These are phyloP conservation scores for Malassezia cuniculi DNA, from an alignment of 1,284 basidiomycete species.

Conservation along the genomic window DNA sequence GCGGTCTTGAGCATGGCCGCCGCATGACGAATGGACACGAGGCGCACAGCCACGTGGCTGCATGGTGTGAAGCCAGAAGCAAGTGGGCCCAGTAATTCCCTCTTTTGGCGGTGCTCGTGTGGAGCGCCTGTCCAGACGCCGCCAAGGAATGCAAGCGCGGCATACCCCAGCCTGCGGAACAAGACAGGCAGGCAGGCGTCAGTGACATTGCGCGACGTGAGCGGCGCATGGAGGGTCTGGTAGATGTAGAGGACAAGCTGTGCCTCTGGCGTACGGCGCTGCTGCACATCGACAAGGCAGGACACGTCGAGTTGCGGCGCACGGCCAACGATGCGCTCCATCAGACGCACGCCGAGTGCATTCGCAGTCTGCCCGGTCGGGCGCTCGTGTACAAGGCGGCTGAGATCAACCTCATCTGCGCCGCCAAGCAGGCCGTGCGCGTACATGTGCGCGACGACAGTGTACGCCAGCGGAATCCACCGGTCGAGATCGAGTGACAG, in stretches of 20 bases:
- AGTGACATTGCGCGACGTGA: background rate
- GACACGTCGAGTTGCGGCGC: constrained; percentile 4
- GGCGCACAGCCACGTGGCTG: constrained; percentile 61
- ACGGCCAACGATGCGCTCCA: too few relatives aligned
- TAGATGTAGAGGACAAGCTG: constrained; percentile 9
- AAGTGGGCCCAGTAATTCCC: too few relatives aligned
- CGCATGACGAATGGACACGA: constrained; percentile 52
- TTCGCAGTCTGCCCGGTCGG: too few relatives aligned
- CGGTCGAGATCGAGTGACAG: background rate
- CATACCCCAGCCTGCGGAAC: constrained; percentile 3
- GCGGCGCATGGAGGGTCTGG: constrained; percentile 10
- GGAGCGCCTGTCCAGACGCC: constrained; percentile 8
- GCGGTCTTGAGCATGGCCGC: constrained; percentile 2
- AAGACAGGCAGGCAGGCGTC: constrained; percentile 6
- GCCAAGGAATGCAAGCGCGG: constrained; percentile 6
- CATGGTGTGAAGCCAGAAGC: constrained; percentile 55
- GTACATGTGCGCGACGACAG: background rate
- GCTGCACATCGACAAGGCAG: constrained; percentile 9
- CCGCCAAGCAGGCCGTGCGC: constrained; percentile 9
- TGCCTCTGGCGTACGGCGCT: constrained; percentile 4
- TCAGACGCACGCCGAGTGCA: constrained; percentile 6
- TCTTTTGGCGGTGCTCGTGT: too few relatives aligned
- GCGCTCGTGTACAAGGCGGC: constrained; percentile 1
- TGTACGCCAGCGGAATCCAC: constrained; percentile 4
- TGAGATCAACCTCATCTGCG: background rate